These are phyloP conservation scores for Phallus indusiatus DNA, from an alignment of 768 basidiomycete genomes.

Conservation along the genomic window DNA sequence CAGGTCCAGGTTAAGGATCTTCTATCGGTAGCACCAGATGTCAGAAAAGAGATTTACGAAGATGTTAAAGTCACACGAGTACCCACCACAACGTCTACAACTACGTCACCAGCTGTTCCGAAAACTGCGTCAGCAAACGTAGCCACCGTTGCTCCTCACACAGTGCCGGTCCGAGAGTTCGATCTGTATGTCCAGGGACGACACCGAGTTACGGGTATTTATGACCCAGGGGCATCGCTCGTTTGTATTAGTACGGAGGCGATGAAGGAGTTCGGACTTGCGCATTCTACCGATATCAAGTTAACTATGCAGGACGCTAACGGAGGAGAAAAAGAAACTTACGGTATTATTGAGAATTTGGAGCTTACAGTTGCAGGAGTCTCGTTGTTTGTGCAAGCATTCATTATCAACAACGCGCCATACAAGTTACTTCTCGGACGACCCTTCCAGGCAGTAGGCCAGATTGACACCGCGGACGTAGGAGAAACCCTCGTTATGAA, in stretches of 20 bases:
- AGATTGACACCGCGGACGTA: conserved; percentile 9
- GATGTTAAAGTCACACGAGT: background rate
- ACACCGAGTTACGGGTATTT: background rate
- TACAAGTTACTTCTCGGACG: background rate
- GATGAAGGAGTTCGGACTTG: background rate
- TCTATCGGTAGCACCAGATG: background rate
- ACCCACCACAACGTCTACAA: background rate
- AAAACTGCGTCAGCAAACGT: background rate
- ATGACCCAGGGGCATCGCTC: conserved; percentile 1
- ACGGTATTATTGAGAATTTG: conserved; percentile 8
- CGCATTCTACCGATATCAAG: background rate
- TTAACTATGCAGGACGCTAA: conserved; percentile 4
- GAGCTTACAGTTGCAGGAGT: conserved; percentile 1
- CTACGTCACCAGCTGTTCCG: background rate
- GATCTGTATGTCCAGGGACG: background rate
- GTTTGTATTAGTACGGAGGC: background rate
- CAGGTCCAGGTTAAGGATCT: background rate
- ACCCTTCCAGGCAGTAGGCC: conserved; percentile 3
- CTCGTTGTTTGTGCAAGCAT: background rate
- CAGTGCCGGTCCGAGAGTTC: background rate
- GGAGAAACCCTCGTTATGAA: background rate
- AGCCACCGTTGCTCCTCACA: background rate
- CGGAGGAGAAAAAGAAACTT: background rate
- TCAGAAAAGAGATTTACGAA: no score
- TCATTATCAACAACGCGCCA: conserved; percentile 2